phyloP scores from a whole-genome alignment of 1,139 yeast genomes.

The Yamadazyma jaroonii region DNA sequence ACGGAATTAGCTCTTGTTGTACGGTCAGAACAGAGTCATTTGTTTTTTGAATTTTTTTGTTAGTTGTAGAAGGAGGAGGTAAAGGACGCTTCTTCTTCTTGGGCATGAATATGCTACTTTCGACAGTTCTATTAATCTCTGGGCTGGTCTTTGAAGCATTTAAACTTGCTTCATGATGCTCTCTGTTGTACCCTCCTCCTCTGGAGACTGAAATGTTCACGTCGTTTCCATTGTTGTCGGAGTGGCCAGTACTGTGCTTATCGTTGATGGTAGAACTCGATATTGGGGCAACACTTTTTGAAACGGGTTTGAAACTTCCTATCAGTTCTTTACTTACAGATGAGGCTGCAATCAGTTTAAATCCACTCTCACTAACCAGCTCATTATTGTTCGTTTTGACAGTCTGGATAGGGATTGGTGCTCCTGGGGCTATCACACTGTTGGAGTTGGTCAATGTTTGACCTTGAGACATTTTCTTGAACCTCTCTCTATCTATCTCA shows the following conservation, averaged over 20 bases:
- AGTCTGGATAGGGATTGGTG: not conserved
- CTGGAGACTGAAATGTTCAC: too few species aligned
- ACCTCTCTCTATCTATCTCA: conserved; percentile 75
- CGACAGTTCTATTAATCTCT: not conserved
- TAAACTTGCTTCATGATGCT: not conserved
- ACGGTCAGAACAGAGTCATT: too few species aligned
- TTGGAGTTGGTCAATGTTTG: not conserved
- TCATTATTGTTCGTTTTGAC: too few species aligned
- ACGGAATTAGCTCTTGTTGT: conserved; percentile 1
- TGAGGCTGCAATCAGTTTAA: too few species aligned
- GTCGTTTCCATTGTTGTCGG: too few species aligned
- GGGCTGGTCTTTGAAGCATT: not conserved
- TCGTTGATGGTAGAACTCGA: too few species aligned
- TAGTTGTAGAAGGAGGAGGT: not conserved
- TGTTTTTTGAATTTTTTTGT: not conserved
- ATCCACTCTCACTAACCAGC: too few species aligned
- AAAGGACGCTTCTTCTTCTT: conserved; percentile 5
- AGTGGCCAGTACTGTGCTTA: too few species aligned
- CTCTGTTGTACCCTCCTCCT: too few species aligned
- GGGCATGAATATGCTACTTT: conserved; percentile 12
- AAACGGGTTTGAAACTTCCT: too few species aligned
- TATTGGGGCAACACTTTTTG: too few species aligned
- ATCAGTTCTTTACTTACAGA: too few species aligned
- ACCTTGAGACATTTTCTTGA: conserved; percentile 25
- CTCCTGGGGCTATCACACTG: not conserved